Evolutionary conservation across 2,329 filamentous ascomycete genomes (phyloP).

Genomic region (Macrophomina pseudophaseolina): DNA sequence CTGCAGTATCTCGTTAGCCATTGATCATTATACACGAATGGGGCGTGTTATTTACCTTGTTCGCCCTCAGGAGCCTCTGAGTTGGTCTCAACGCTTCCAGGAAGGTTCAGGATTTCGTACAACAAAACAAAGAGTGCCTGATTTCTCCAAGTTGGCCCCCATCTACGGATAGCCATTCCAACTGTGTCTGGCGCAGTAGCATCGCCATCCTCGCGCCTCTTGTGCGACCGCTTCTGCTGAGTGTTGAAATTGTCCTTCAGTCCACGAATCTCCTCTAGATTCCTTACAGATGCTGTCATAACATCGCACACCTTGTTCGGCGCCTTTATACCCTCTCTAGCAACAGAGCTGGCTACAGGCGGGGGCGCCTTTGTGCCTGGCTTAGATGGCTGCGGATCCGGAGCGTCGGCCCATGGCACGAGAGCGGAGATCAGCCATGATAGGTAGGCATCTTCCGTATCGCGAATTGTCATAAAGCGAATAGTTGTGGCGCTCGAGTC

Average conservation of each 20-base stretch:
- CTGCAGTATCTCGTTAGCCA: slow-evolving; percentile 32
- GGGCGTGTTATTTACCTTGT: slow-evolving; percentile 47
- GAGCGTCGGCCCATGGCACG: slow-evolving; percentile 71
- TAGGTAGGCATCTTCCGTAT: slow-evolving; percentile 69
- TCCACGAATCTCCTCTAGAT: slow-evolving; percentile 66
- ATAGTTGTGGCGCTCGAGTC: neutral
- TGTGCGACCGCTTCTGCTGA: slow-evolving; percentile 51
- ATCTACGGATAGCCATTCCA: slow-evolving; percentile 75
- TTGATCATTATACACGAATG: neutral
- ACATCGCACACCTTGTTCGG: slow-evolving; percentile 76
- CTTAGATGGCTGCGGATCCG: slow-evolving; percentile 39
- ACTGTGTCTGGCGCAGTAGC: slow-evolving; percentile 63
- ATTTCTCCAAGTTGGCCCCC: slow-evolving; percentile 74
- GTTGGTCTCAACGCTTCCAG: slow-evolving; percentile 50
- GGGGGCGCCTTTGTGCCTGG: slow-evolving; percentile 58
- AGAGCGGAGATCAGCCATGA: slow-evolving; percentile 79
- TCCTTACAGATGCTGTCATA: slow-evolving; percentile 67
- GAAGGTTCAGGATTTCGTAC: slow-evolving; percentile 60
- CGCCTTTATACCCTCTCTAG: slow-evolving; percentile 77
- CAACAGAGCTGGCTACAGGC: slow-evolving; percentile 67
- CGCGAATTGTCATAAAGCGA: slow-evolving; percentile 59
- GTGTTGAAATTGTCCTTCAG: slow-evolving; percentile 62
- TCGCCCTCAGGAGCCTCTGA: slow-evolving; percentile 41
- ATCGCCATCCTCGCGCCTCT: slow-evolving; percentile 50
- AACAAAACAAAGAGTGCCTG: slow-evolving; percentile 73